Conservation (phyloP, 139 green algal genomes). For the Bryopsis sp. region DNA sequence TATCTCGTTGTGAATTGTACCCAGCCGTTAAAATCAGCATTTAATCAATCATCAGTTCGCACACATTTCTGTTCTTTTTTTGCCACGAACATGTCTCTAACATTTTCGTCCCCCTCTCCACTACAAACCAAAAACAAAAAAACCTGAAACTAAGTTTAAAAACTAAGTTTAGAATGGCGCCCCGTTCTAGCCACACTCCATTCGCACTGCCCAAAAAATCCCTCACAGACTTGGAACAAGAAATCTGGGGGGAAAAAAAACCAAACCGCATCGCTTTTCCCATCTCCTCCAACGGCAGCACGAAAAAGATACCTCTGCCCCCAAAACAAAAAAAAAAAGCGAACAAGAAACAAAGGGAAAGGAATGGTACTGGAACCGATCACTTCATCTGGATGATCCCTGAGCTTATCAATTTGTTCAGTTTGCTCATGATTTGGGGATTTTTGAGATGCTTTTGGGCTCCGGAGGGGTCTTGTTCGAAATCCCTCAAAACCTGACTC, state of each 20-base stretch:
- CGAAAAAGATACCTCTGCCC: background rate
- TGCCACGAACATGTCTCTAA: no score
- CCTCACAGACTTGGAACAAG: background rate
- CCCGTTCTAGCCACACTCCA: no score
- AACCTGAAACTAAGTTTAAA: no score
- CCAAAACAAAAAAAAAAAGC: background rate
- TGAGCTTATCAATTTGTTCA: slow-evolving; percentile 90
- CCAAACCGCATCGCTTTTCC: background rate
- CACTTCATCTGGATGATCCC: slow-evolving; percentile 79
- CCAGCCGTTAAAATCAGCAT: no score
- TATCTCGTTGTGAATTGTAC: no score
- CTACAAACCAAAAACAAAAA: no score
- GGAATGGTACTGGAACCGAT: background rate
- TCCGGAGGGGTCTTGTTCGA: slow-evolving; percentile 78
- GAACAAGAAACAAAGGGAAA: background rate
- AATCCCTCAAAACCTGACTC: slow-evolving; percentile 80
- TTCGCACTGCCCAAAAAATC: background rate
- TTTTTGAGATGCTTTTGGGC: slow-evolving; percentile 77
- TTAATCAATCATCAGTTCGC: no score
- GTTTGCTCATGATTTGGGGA: slow-evolving; percentile 81
- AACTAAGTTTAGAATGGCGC: no score
- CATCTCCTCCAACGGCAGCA: background rate
- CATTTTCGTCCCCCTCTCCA: no score
- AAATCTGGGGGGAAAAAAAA: background rate
- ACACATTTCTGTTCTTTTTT: no score